A percentile compares a stretch with the other conserved stretches of the same genome.
These are phyloP conservation scores for Xylariales sp. DNA, from an alignment of 2,329 filamentous ascomycete species.

Conservation along the genomic window DNA sequence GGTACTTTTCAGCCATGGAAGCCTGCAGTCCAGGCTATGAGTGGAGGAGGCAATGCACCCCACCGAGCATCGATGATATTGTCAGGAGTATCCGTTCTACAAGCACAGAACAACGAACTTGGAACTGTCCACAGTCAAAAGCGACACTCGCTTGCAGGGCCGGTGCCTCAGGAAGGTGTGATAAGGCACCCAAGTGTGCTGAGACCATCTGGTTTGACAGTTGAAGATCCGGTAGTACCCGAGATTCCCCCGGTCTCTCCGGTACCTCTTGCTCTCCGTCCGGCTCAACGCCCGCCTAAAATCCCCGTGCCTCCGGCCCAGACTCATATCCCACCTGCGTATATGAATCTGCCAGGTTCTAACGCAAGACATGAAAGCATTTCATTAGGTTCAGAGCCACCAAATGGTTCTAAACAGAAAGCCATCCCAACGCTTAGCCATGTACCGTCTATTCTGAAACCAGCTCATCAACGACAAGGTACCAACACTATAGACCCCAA, in stretches of 20 bases:
- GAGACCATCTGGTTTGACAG: too few relatives aligned
- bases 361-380: constrained; percentile 2
- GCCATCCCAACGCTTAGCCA: not conserved
- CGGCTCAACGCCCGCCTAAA: constrained; percentile 3
- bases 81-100: constrained; percentile 17
- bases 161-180: constrained; percentile 5
- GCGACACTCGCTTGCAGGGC: constrained; percentile 13
- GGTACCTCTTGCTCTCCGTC: not conserved
- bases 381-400: not conserved
- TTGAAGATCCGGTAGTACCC: too few relatives aligned
- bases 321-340: too few relatives aligned
- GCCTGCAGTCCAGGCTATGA: constrained; percentile 9
- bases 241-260: not conserved
- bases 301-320: constrained; percentile 1
- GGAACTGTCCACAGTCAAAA: constrained; percentile 12
- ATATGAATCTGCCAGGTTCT: too few relatives aligned
- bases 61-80: constrained; percentile 11
- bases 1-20: constrained; percentile 16
- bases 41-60: constrained; percentile 6
- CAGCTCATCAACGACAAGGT: constrained; percentile 3
- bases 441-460: constrained; percentile 8
- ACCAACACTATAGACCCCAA: too few relatives aligned
- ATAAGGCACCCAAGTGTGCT: constrained; percentile 11
- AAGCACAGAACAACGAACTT: constrained; percentile 22
- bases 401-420: not conserved